Base-by-base conservation (phyloP, 106 monocot genomes). In the Hemerocallis citrina region DNA sequence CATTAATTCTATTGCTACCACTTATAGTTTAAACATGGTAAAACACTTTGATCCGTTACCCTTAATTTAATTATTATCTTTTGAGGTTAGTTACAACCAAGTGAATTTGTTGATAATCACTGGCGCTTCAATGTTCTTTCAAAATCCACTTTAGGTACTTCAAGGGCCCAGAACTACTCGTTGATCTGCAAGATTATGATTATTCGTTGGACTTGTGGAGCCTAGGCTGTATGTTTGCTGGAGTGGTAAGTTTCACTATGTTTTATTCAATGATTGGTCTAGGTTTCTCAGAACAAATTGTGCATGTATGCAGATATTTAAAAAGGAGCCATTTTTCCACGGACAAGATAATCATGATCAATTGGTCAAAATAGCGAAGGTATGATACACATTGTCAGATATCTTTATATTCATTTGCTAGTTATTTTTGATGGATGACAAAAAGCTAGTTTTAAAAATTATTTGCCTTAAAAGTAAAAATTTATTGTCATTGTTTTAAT, bases 151-250 rank as follows among this genome's bases (percentile, higher is more conserved):
- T 62, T 67, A 92, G 93, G 59, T 89, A 79, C 50, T 93, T 85
- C 54, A 93, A 93, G 72, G 89, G 93, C 8, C 93, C 93, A 19
- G 85, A 93, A 69, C 79, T 93, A 17, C 81, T 93, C 35, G 93
- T 93, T 66, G 93, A 93, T 70, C 59, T 93, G 62, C 82, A 80
- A 77, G 93, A 93, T 74, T 93, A 93, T 75, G 93, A 93, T 73
- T 93, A 93, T 75, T 89, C 89, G 36, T 74, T 93, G 48, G 89
- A 89, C 65, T 62, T 89, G 72, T 93, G 88, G 93, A 93, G 93
- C 66, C 85, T 93, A 60, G 93, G 93, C 30, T 93, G 93, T 63
- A 93, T 93, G 89, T 93, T 93, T 72, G 93, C 93, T 59, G 85
- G 82, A 25, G 89, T 89, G 88, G 93, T 92, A 70, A 68, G 73